Percentiles rank a stretch among this genome's conserved stretches.
These are phyloP conservation scores for Annona cherimola DNA, from an alignment of 164 flowering plant species.

Conservation along the genomic window DNA sequence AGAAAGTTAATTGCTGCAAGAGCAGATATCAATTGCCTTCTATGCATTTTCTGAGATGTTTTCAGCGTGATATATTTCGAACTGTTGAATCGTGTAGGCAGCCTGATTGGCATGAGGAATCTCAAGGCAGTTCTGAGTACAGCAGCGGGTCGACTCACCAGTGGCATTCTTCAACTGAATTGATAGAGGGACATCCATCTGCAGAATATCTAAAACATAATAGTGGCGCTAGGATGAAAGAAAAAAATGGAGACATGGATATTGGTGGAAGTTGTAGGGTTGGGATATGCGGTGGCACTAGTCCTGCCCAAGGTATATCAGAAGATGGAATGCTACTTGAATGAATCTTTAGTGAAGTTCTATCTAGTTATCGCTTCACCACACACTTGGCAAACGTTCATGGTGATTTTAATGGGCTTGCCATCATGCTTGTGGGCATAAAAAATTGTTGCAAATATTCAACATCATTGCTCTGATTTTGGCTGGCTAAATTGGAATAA, in stretches of 20 bases:
- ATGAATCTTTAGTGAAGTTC: no score
- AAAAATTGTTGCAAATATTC: no score
- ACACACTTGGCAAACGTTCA: not conserved
- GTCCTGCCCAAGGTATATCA: constrained; percentile 30
- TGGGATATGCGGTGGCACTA: constrained; percentile 8
- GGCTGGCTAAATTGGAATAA: no score
- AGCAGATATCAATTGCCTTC: not conserved
- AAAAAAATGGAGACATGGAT: constrained; percentile 19
- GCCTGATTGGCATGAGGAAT: constrained; percentile 53
- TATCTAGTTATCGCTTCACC: not conserved
- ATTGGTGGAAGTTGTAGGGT: constrained; percentile 13
- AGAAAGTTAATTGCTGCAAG: not conserved
- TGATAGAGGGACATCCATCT: constrained; percentile 34
- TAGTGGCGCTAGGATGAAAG: constrained; percentile 17
- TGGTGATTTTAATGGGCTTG: not conserved
- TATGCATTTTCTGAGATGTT: not conserved
- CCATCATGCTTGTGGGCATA: not conserved
- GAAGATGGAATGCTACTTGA: not conserved
- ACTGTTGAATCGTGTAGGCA: constrained; percentile 42
- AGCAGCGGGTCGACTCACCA: constrained; percentile 73
- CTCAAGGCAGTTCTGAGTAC: constrained; percentile 80
- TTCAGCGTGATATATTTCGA: not conserved
- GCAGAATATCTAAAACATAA: constrained; percentile 35
- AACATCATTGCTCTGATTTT: no score
- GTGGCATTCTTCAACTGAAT: constrained; percentile 35